Evolutionary conservation across 176 grass and related monocot species (phyloP).

Genomic region (Paspalum vaginatum): DNA sequence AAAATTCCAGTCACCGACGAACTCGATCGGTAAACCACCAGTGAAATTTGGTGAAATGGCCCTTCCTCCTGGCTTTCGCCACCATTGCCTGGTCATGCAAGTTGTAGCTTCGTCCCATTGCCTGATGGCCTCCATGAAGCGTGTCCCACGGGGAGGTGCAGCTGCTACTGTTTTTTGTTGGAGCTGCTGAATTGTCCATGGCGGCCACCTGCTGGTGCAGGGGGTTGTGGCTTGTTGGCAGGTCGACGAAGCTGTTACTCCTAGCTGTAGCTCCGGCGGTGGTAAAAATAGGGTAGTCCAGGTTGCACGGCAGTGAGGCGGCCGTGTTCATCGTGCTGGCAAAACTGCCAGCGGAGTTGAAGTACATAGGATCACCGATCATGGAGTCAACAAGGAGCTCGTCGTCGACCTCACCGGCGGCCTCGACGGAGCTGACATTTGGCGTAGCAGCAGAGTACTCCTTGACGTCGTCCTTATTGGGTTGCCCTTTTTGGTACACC

Average conservation of each 20-base stretch:
- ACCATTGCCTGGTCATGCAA: conserved; percentile 44
- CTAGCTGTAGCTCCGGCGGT: too few species aligned
- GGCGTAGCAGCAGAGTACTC: conserved; percentile 38
- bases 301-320: conserved; percentile 15
- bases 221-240: conserved; percentile 23
- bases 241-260: conserved; percentile 1
- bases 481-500: conserved; percentile 17
- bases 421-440: conserved; percentile 42
- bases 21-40: background rate
- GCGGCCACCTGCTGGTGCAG: background rate
- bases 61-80: conserved; percentile 15
- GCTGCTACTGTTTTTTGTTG: background rate
- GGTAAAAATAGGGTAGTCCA: background rate
- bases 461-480: background rate
- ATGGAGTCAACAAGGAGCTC: conserved; percentile 39
- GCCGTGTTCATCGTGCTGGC: background rate
- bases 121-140: background rate
- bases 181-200: background rate
- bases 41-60: background rate
- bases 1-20: background rate
- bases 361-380: conserved; percentile 31
- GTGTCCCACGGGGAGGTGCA: conserved; percentile 22
- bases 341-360: conserved; percentile 10
- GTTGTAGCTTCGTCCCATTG: too few species aligned
- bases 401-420: background rate